A percentile compares a stretch with the other conserved stretches of the same genome.
phyloP scores from a whole-genome alignment of 306 rosid genomes.

The Vigna hirtella region DNA sequence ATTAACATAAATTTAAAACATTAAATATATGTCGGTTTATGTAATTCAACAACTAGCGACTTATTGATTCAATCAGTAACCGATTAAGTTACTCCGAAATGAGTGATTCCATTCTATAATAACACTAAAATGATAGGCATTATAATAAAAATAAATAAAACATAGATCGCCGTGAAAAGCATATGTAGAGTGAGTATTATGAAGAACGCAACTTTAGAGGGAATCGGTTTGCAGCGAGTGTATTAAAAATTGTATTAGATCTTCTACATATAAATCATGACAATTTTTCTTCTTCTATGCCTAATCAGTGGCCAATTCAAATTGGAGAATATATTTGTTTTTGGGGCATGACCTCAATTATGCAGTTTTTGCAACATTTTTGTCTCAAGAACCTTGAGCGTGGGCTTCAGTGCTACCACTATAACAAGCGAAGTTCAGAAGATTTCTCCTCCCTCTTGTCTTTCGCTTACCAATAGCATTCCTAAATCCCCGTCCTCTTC shows the following conservation, averaged over 20 bases:
- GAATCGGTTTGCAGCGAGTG: neutral
- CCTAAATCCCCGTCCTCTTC: conserved; percentile 45
- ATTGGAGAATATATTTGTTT: neutral
- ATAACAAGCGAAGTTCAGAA: conserved; percentile 34
- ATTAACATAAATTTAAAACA: too few relatives aligned
- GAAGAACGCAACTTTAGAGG: neutral
- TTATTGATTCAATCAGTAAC: too few relatives aligned
- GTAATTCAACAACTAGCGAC: too few relatives aligned
- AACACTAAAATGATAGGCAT: too few relatives aligned
- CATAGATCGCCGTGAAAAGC: too few relatives aligned
- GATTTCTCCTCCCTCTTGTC: conserved; percentile 40
- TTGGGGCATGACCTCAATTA: neutral
- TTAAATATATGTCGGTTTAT: too few relatives aligned
- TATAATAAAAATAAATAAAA: too few relatives aligned
- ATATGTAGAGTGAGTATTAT: too few relatives aligned
- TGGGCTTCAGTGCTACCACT: neutral
- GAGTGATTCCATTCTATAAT: too few relatives aligned
- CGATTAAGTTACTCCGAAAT: too few relatives aligned
- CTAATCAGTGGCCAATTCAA: neutral
- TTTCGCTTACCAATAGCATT: conserved; percentile 29
- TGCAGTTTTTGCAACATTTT: conserved; percentile 26
- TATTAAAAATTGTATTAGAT: conserved; percentile 14
- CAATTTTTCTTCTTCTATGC: neutral
- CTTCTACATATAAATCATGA: neutral
- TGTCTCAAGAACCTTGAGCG: conserved; percentile 10